phyloP scores from a whole-genome alignment of 2,329 filamentous ascomycete species.

The Cercospora berteroae region DNA sequence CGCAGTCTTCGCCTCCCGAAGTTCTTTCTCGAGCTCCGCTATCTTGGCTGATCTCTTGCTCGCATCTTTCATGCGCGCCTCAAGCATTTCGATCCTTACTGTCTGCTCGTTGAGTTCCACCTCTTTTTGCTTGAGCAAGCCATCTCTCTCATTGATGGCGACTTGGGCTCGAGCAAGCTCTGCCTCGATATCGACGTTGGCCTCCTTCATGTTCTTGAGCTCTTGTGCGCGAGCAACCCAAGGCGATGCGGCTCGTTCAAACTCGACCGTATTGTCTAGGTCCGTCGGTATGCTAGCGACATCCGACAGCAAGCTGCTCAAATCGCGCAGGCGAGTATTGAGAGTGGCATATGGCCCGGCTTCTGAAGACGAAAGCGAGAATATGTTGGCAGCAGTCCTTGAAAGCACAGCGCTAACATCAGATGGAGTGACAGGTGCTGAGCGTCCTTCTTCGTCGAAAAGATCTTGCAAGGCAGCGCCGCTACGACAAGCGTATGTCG shows the following conservation, averaged over 20 bases:
- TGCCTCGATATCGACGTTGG: conserved; percentile 79
- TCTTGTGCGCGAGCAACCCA: conserved; percentile 82
- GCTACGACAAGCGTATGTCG: conserved; percentile 63
- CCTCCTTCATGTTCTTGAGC: conserved; percentile 75
- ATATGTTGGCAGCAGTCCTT: conserved; percentile 53
- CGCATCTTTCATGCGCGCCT: conserved; percentile 81
- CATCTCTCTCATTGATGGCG: conserved; percentile 72
- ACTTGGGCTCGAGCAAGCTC: conserved; percentile 78
- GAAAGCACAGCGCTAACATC: conserved; percentile 67
- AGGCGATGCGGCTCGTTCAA: conserved; percentile 71
- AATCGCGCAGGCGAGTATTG: conserved; percentile 62
- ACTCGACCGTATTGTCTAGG: conserved; percentile 47
- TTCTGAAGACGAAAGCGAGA: conserved; percentile 53
- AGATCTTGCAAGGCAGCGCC: conserved; percentile 65
- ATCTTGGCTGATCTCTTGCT: conserved; percentile 72
- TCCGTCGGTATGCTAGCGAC: conserved; percentile 60
- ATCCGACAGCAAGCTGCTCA: conserved; percentile 65
- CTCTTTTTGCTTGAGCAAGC: conserved; percentile 54
- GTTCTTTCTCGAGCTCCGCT: conserved; percentile 56
- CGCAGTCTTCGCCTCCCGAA: conserved; percentile 34
- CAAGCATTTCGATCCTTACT: conserved; percentile 91
- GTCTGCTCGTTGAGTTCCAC: conserved; percentile 80
- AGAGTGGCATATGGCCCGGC: conserved; percentile 70
- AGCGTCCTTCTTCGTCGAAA: conserved; percentile 69
- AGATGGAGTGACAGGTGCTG: conserved; percentile 62